Evolutionary conservation across 2,329 filamentous ascomycete genomes (phyloP).

Genomic region (Diaporthe citrichinensis): DNA sequence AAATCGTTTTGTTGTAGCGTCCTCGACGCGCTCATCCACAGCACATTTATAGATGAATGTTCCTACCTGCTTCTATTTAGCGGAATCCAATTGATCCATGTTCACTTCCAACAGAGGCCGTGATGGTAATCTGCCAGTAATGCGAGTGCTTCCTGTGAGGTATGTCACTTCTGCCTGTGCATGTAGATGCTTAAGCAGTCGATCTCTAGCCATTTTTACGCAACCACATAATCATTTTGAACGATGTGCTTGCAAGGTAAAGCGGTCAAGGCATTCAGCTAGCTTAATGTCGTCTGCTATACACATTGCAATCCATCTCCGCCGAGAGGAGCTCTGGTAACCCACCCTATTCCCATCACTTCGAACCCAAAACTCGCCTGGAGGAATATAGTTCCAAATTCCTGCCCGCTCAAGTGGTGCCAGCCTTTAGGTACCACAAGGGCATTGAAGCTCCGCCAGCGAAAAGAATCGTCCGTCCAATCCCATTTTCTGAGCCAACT

Average conservation of each 20-base stretch:
- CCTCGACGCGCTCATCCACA: not conserved
- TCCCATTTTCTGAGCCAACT: slow-evolving; percentile 23
- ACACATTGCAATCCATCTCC: slow-evolving; percentile 29
- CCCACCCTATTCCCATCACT: not conserved
- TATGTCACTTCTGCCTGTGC: not conserved
- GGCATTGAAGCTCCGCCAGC: not conserved
- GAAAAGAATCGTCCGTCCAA: slow-evolving; percentile 12
- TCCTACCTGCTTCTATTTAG: not conserved
- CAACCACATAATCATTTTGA: too few species aligned
- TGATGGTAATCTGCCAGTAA: not conserved
- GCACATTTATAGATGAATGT: not conserved
- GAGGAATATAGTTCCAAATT: not conserved
- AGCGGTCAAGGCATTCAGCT: slow-evolving; percentile 20
- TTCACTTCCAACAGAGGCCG: not conserved
- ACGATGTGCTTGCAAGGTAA: not conserved
- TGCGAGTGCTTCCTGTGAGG: not conserved
- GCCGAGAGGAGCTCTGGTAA: slow-evolving; percentile 28
- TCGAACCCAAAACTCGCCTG: not conserved
- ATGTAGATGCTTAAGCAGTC: not conserved
- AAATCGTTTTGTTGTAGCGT: not conserved
- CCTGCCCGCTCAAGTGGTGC: not conserved
- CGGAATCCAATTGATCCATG: not conserved
- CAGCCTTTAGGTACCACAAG: not conserved
- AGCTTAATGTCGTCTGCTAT: slow-evolving; percentile 23
- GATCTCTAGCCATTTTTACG: not conserved